These are phyloP conservation scores for Dalbergia oliveri DNA, from an alignment of 306 rosid genomes.

Conservation along the genomic window DNA sequence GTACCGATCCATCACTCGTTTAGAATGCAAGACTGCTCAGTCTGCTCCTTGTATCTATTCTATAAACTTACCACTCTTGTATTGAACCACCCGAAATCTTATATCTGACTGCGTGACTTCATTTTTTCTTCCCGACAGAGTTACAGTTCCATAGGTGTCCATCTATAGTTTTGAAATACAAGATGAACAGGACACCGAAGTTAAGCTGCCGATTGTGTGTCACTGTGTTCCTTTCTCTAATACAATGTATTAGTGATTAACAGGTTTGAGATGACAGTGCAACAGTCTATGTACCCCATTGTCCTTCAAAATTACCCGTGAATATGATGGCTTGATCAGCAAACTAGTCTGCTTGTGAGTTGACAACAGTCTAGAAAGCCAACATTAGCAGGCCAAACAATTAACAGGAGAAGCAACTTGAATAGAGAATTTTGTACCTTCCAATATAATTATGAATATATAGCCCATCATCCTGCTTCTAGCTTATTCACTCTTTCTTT, in stretches of 20 bases:
- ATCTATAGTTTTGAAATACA: background rate
- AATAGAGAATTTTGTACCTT: slow-evolving; percentile 17
- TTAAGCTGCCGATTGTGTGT: background rate
- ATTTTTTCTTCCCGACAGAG: background rate
- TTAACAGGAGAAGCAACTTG: slow-evolving; percentile 17
- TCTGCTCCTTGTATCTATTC: background rate
- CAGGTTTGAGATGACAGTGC: slow-evolving; percentile 1
- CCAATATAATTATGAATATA: slow-evolving; percentile 26
- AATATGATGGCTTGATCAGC: slow-evolving; percentile 3
- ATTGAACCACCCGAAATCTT: background rate
- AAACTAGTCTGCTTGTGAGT: background rate
- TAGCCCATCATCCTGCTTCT: background rate
- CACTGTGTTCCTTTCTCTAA: background rate
- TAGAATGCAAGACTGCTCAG: background rate
- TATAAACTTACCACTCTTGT: background rate
- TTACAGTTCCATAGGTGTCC: background rate
- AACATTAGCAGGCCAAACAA: background rate
- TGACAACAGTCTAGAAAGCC: background rate
- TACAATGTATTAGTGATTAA: background rate
- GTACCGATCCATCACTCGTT: background rate
- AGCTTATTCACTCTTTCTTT: background rate
- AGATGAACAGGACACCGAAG: slow-evolving; percentile 5
- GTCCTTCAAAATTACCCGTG: slow-evolving; percentile 2
- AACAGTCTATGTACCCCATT: background rate
- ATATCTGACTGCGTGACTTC: background rate